A percentile compares a stretch with the other conserved stretches of the same genome.
These are phyloP conservation scores for Trametes hirsuta DNA, from an alignment of 1,284 basidiomycete species.

Conservation along the genomic window DNA sequence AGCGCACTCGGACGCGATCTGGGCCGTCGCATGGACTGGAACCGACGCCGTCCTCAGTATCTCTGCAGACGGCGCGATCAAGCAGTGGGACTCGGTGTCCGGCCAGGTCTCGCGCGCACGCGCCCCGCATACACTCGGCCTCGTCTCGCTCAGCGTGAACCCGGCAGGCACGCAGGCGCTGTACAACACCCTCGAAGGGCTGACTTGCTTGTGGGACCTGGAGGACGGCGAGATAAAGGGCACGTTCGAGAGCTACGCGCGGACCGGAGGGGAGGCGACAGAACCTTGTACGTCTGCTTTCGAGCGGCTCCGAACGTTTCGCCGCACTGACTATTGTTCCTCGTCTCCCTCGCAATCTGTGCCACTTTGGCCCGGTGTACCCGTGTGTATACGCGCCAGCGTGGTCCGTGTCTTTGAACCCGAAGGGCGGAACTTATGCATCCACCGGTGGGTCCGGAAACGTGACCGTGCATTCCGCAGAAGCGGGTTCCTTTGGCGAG, in stretches of 20 bases:
- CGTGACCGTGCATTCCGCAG: constrained; percentile 67
- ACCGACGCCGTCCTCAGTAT: constrained; percentile 66
- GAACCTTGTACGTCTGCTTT: constrained; percentile 67
- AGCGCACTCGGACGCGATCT: constrained; percentile 86
- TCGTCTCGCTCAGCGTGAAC: constrained; percentile 72
- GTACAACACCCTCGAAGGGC: constrained; percentile 82
- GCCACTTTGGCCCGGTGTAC: not conserved
- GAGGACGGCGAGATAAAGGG: constrained; percentile 59
- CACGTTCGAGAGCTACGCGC: constrained; percentile 73
- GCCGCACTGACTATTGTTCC: not conserved
- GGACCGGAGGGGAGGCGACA: constrained; percentile 51
- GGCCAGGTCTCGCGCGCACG: constrained; percentile 68
- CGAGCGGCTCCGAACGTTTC: not conserved
- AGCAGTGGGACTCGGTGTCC: constrained; percentile 67
- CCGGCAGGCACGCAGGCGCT: constrained; percentile 65
- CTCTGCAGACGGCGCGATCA: constrained; percentile 76
- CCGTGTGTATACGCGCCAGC: constrained; percentile 43
- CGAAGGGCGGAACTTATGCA: constrained; percentile 72
- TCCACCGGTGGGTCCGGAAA: constrained; percentile 79
- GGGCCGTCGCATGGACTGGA: constrained; percentile 78
- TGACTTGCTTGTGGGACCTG: constrained; percentile 74
- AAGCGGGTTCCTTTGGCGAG: constrained; percentile 63
- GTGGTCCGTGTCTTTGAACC: constrained; percentile 83
- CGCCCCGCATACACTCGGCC: constrained; percentile 72
- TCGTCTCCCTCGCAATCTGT: not conserved